Evolutionary conservation across 2,329 filamentous ascomycete species (phyloP), one percentile per base, ranked within the genome.

Genomic region (Calonectria naviculata): DNA sequence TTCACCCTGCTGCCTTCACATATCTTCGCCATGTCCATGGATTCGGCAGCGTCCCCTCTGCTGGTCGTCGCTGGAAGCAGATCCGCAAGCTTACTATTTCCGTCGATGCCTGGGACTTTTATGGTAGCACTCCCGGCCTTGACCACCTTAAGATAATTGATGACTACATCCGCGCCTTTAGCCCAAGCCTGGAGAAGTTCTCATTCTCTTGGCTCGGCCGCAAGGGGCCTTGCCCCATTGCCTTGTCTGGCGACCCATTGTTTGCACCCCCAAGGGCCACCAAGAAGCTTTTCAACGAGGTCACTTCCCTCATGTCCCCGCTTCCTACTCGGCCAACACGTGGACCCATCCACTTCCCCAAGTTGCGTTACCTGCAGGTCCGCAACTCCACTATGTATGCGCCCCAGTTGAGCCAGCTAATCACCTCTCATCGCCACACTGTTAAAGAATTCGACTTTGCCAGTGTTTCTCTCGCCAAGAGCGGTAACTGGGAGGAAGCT

Each of bases 371-470:
- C 76, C 88, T 97, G 83, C 88, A 92, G 75, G 84, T 97, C 44
- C 89, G 92, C 75, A 97, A 97, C 79, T 89, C 91, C 13, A 86
- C 89, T 38, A 92, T 95, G 87, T 92, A 93, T 73, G 91, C 92
- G 8, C 84, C 87, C 1, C 94, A 97, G 81, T 89, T 97, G 70
- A 88, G 90, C 49, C 86, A 87, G 17, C 90, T 97, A 72, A 91
- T 97, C 70, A 83, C 86, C 61, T 84, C 86, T 15, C 94, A 97
- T 83, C 88, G 90, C 34, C 85, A 86, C 67, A 92, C 91, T 0
- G 89, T 97, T 54, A 88, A 89, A 73, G 93, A 96, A 79, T 94
- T 96, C 79, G 92, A 95, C 80, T 95, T 97, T 81, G 92, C 95
- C 79, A 92, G 94, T 73, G 91, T 95, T 21, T 86, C 89, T 34